Percentiles rank a stretch among this genome's conserved stretches.
These are phyloP conservation scores for Blastobotrys peoriensis DNA, from an alignment of 805 yeast species.

Conservation along the genomic window DNA sequence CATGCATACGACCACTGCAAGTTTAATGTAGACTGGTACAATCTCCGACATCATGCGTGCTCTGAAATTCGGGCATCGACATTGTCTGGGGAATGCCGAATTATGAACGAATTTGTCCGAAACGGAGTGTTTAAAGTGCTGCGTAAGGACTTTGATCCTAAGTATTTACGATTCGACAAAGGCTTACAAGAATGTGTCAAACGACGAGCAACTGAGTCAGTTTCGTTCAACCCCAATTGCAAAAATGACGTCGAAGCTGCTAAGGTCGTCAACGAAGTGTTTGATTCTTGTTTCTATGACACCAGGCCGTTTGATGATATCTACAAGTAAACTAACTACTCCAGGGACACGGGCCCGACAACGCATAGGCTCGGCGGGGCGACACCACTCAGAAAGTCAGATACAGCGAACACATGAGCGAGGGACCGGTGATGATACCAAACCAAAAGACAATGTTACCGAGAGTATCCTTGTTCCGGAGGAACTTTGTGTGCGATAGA, in stretches of 20 bases:
- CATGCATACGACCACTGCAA: slow-evolving; percentile 90
- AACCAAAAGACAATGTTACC: slow-evolving; percentile 88
- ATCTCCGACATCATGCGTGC: slow-evolving; percentile 92
- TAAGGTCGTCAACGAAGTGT: slow-evolving; percentile 75
- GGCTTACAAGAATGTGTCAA: slow-evolving; percentile 91
- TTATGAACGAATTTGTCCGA: slow-evolving; percentile 71
- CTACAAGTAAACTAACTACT: slow-evolving; percentile 44
- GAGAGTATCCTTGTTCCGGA: slow-evolving; percentile 34
- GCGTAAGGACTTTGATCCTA: background rate
- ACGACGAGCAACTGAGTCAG: slow-evolving; percentile 82
- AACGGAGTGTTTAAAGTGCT: slow-evolving; percentile 36
- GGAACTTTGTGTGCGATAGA: slow-evolving; percentile 51
- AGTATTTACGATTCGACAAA: slow-evolving; percentile 43
- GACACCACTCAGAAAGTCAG: slow-evolving; percentile 53
- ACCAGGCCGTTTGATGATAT: slow-evolving; percentile 95
- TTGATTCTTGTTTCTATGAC: slow-evolving; percentile 89
- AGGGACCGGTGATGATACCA: slow-evolving; percentile 86
- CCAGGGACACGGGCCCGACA: background rate
- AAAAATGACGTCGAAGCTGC: slow-evolving; percentile 66
- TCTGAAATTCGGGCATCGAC: slow-evolving; percentile 92
- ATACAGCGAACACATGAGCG: slow-evolving; percentile 78
- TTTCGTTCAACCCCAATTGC: slow-evolving; percentile 81
- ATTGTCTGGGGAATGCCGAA: slow-evolving; percentile 90
- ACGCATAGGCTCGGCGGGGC: too few relatives aligned
- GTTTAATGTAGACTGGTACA: slow-evolving; percentile 79